A percentile compares a stretch with the other conserved stretches of the same genome.
phyloP scores from a whole-genome alignment of 257 asterid genomes.

The Solanum infundibuliforme region DNA sequence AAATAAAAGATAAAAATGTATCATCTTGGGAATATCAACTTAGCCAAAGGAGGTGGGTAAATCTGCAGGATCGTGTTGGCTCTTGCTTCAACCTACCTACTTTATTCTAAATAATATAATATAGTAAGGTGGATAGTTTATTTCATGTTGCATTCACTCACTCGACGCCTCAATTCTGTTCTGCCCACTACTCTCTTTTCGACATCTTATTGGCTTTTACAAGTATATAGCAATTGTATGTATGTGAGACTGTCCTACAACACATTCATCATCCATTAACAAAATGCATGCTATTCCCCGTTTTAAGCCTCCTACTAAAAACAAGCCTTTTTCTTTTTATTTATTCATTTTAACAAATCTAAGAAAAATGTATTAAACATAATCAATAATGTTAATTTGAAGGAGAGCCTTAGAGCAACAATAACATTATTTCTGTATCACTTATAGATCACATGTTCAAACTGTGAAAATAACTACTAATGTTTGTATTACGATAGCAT shows the following conservation, averaged over 20 bases:
- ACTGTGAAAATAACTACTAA: no score
- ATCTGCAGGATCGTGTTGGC: not conserved
- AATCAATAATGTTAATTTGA: no score
- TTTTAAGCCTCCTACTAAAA: not conserved
- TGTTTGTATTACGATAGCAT: rapidly evolving
- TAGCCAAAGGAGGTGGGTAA: not conserved
- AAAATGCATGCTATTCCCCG: not conserved
- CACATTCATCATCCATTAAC: not conserved
- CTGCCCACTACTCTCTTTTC: not conserved
- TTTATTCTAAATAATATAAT: not conserved
- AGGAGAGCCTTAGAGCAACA: not conserved
- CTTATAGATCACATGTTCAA: no score
- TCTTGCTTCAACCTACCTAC: not conserved
- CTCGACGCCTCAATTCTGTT: not conserved
- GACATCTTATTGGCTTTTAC: not conserved
- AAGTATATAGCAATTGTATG: not conserved
- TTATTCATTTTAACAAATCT: not conserved
- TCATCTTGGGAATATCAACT: not conserved
- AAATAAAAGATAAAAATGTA: not conserved
- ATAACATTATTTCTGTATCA: no score
- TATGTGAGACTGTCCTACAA: not conserved
- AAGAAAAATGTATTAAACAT: no score
- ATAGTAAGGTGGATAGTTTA: no score
- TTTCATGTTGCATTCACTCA: not conserved
- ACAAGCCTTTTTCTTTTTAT: no score